Conservation (phyloP, 2,329 filamentous ascomycete species). For the Epichloe scottii region DNA sequence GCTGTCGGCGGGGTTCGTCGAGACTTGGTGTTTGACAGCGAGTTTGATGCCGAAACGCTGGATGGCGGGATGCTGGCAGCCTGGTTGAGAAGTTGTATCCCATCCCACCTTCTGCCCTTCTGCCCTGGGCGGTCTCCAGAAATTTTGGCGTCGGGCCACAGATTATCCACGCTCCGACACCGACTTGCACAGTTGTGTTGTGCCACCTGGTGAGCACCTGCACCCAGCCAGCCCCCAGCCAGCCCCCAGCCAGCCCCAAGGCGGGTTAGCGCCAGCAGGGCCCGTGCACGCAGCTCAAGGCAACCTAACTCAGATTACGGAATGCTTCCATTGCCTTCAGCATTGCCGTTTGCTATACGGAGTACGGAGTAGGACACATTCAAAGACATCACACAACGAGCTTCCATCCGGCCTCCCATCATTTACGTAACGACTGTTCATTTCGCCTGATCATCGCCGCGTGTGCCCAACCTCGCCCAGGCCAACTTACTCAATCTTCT, state of each 20-base stretch:
- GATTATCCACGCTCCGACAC: constrained; percentile 29
- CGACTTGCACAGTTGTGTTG: constrained; percentile 12
- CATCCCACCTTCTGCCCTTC: constrained; percentile 30
- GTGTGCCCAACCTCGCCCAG: background rate
- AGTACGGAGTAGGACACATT: background rate
- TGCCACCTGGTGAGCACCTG: constrained; percentile 3
- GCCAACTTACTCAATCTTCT: background rate
- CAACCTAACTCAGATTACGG: constrained; percentile 25
- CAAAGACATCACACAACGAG: constrained; percentile 9
- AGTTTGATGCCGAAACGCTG: constrained; percentile 15
- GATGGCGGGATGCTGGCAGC: constrained; percentile 15
- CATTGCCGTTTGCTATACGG: constrained; percentile 14
- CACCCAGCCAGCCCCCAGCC: constrained; percentile 4
- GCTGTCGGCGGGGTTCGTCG: constrained; percentile 14
- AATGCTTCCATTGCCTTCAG: constrained; percentile 23
- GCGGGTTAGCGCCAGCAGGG: constrained; percentile 14
- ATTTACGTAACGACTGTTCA: constrained; percentile 1
- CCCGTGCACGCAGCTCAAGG: constrained; percentile 26
- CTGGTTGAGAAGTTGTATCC: constrained; percentile 26
- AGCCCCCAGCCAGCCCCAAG: constrained; percentile 5
- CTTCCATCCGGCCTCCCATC: background rate
- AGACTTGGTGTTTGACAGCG: constrained; percentile 18
- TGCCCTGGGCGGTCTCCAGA: constrained; percentile 20
- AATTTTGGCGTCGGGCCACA: constrained; percentile 28
- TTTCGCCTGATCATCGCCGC: background rate